A percentile compares a stretch with the other conserved stretches of the same genome.
These are phyloP conservation scores for Endothia cerciana DNA, from an alignment of 2,329 filamentous ascomycete species.

Conservation along the genomic window DNA sequence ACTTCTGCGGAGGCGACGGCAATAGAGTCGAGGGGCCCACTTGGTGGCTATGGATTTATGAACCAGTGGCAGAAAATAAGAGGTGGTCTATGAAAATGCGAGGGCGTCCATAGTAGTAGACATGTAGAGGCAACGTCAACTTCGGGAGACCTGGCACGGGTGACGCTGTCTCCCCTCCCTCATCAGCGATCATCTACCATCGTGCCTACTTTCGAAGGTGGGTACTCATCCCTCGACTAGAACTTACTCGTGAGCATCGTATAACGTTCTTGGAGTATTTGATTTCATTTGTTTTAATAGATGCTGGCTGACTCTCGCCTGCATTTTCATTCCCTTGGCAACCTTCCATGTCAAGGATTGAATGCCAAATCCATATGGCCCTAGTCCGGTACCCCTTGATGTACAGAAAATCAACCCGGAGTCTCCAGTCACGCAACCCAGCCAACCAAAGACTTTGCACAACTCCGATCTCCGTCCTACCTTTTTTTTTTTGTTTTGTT, in stretches of 20 bases:
- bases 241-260: no score
- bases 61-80: slow-evolving; percentile 66
- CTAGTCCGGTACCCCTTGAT: slow-evolving; percentile 5
- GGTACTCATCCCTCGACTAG: background rate
- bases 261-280: background rate
- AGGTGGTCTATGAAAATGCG: slow-evolving; percentile 48
- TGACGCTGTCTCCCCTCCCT: background rate
- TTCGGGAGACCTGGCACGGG: background rate
- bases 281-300: slow-evolving; percentile 14
- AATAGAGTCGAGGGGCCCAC: slow-evolving; percentile 47
- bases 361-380: slow-evolving; percentile 7
- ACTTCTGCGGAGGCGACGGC: slow-evolving; percentile 34
- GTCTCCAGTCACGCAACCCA: slow-evolving; percentile 15
- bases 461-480: slow-evolving; percentile 17
- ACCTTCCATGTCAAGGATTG: slow-evolving; percentile 3
- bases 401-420: slow-evolving; percentile 16
- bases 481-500: background rate
- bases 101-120: background rate
- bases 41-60: slow-evolving; percentile 62
- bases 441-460: slow-evolving; percentile 11
- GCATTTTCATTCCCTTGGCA: slow-evolving; percentile 12
- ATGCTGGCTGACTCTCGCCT: slow-evolving; percentile 14
- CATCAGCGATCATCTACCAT: background rate
- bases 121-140: background rate
- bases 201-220: background rate